phyloP scores from a whole-genome alignment of 495 filamentous ascomycete genomes.

The Podospora didyma region DNA sequence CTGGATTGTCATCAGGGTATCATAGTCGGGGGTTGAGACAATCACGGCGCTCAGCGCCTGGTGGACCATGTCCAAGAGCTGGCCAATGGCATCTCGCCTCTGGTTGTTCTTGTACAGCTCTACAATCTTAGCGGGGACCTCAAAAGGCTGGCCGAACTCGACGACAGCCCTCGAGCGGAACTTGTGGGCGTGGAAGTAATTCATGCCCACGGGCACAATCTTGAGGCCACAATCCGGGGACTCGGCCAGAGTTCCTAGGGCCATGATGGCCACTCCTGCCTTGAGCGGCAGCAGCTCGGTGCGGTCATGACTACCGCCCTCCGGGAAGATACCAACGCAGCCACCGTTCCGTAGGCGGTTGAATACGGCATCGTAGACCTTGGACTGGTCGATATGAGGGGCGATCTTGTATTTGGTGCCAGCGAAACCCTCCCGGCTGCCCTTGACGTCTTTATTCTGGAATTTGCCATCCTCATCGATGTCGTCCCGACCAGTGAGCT shows the following conservation, averaged over 20 bases:
- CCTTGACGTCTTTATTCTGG: slow-evolving; percentile 45
- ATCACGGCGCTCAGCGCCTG: slow-evolving; percentile 83
- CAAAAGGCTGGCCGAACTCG: slow-evolving; percentile 87
- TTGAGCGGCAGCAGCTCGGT: slow-evolving; percentile 92
- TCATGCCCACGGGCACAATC: slow-evolving; percentile 99
- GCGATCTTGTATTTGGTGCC: slow-evolving; percentile 83
- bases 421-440: slow-evolving; percentile 57
- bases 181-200: slow-evolving; percentile 99
- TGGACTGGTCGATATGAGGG: slow-evolving; percentile 89
- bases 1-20: slow-evolving; percentile 97
- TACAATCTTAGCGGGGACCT: slow-evolving; percentile 76
- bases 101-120: slow-evolving; percentile 79
- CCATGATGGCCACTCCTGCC: slow-evolving; percentile 98
- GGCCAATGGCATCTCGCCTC: slow-evolving; percentile 76
- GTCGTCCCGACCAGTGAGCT: slow-evolving; percentile 75
- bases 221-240: slow-evolving; percentile 87
- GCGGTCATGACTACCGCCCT: slow-evolving; percentile 95
- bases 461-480: slow-evolving; percentile 55
- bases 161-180: slow-evolving; percentile 95
- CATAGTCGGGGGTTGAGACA: slow-evolving; percentile 90
- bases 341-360: slow-evolving; percentile 73
- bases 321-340: slow-evolving; percentile 95
- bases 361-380: slow-evolving; percentile 93
- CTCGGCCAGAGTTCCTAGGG: slow-evolving; percentile 84
- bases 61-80: slow-evolving; percentile 81